Conservation (phyloP, 768 basidiomycete species). For the Xerocomus brunneocitrinus region DNA sequence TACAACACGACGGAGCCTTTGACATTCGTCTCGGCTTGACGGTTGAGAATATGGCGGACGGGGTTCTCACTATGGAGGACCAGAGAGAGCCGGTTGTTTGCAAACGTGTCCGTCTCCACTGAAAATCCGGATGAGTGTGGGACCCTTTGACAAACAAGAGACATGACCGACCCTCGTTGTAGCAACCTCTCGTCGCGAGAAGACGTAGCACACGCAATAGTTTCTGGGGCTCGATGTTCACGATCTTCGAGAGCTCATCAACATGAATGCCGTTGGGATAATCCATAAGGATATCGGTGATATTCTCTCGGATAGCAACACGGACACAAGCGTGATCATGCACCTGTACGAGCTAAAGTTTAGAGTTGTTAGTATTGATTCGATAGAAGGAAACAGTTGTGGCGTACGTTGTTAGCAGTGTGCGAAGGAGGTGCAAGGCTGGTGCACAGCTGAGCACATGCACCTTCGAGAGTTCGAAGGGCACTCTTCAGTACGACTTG, state of each 20-base stretch:
- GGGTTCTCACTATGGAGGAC: constrained; percentile 23
- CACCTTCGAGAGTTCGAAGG: constrained; percentile 32
- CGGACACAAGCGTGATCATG: constrained; percentile 28
- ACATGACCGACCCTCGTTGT: constrained; percentile 27
- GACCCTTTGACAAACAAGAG: background rate
- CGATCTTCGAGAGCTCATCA: constrained; percentile 21
- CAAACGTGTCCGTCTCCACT: constrained; percentile 31
- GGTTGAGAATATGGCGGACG: constrained; percentile 15
- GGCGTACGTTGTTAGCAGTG: constrained; percentile 29
- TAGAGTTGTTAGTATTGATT: background rate
- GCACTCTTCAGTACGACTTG: constrained; percentile 20
- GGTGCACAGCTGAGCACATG: constrained; percentile 33
- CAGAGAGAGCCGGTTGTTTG: constrained; percentile 33
- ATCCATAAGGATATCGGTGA: constrained; percentile 26
- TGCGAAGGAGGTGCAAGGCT: constrained; percentile 34
- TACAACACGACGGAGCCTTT: constrained; percentile 19
- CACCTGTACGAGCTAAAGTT: constrained; percentile 21
- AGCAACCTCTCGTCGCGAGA: constrained; percentile 28
- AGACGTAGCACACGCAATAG: constrained; percentile 30
- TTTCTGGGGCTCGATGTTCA: constrained; percentile 23
- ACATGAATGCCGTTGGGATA: constrained; percentile 32
- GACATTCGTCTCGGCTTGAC: constrained; percentile 14
- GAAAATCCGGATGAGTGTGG: background rate
- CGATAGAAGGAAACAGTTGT: background rate
- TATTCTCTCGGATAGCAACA: constrained; percentile 24